Evolutionary conservation across 208 protist genomes (phyloP), one percentile per base, ranked within the genome.

Genomic region (Crithidia mellificae): DNA sequence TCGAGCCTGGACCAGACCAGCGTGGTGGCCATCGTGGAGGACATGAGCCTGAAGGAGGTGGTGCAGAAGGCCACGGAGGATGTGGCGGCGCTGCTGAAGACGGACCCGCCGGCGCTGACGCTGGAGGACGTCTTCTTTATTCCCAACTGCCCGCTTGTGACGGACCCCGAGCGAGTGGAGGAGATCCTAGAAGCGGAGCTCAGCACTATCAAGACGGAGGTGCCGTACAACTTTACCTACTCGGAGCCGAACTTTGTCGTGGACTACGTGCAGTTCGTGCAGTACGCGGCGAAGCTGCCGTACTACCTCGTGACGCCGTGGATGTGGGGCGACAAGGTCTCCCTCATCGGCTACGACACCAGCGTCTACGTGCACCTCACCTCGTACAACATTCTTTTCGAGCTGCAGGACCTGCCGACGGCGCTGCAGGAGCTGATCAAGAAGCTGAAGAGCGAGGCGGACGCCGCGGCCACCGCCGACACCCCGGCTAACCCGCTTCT

Each of bases 211-310:
- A 68, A 73, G 20, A 36, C 81, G 4, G 58, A 72, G 8, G 25
- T 57, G 27, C 39, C 30, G 43, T 85, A 81, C 75, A 72, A 72
- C 20, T 91, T 95, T 77, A 84, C 90, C 6, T 95, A 85, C 70
- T 79, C 79, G 32, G 80, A 91, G 74, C 85, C 90, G 15, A 95
- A 95, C 73, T 95, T 80, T 55, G 52, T 95, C 17, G 63, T 95
- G 50, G 90, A 93, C 55, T 95, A 95, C 74, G 63, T 78, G n/a
- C 64, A 80, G 30, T 95, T 95, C 74, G 81, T 77, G 6, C 84
- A 87, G 20, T 62, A 76, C 7, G 84, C 85, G 6, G 66, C 83
- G 30, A 80, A 81, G 24, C 81, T 95, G 55, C 65, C 75, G 64
- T 57, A 77, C 51, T 95, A 93, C 74, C 75, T 84, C 27, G 73